phyloP scores from a whole-genome alignment of 1,139 yeast species.

The Nakaseomyces nivariensis region DNA sequence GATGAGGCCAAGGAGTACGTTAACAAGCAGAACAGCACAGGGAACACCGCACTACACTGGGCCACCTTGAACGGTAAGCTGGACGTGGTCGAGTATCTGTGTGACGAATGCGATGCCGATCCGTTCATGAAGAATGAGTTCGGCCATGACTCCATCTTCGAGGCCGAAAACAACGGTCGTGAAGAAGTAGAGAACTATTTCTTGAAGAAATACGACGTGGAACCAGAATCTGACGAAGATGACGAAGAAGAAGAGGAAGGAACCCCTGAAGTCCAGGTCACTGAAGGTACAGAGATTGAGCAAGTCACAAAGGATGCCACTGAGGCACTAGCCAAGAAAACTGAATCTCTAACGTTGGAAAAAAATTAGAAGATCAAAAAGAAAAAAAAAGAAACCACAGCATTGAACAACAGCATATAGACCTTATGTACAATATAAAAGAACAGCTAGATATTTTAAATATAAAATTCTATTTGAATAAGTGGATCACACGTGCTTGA shows the following conservation, averaged over 20 bases:
- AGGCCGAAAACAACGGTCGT: conserved; percentile 69
- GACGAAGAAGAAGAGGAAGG: conserved; percentile 33
- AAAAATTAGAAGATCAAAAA: not conserved
- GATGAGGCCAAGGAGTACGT: conserved; percentile 42
- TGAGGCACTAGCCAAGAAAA: conserved; percentile 21
- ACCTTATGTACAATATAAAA: not conserved
- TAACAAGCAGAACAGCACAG: conserved; percentile 57
- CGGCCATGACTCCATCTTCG: conserved; percentile 77
- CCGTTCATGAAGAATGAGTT: conserved; percentile 66
- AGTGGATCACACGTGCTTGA: no score
- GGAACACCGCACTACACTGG: conserved; percentile 95
- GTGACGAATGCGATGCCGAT: conserved; percentile 70
- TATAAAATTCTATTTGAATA: no score
- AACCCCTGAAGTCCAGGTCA: conserved; percentile 26
- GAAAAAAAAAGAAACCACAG: not conserved
- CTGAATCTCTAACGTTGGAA: conserved; percentile 9
- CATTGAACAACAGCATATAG: not conserved
- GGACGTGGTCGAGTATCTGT: conserved; percentile 55
- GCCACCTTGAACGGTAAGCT: conserved; percentile 83
- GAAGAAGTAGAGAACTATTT: conserved; percentile 63
- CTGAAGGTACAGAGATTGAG: conserved; percentile 35
- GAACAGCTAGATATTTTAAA: no score
- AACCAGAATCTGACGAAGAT: conserved; percentile 41
- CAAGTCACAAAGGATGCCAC: conserved; percentile 34
- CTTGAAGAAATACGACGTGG: conserved; percentile 61